Percentiles rank a stretch among this genome's conserved stretches.
Conservation (phyloP, 225 moss, liverwort and hornwort genomes). For the Anthoceros angustus region DNA sequence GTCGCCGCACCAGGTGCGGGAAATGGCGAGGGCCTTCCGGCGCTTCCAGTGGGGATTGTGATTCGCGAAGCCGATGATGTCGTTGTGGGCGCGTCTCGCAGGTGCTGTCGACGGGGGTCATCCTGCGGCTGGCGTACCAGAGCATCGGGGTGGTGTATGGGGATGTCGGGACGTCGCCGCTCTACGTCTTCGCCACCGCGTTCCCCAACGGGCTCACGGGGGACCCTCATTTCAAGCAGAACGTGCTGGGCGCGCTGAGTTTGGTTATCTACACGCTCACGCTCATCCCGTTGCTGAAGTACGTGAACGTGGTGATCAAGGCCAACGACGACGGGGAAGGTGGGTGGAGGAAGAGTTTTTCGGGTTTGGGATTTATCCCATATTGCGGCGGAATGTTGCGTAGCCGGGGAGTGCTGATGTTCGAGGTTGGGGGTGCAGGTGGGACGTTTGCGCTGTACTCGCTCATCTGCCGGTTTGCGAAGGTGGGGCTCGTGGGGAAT, state of each 20-base stretch:
- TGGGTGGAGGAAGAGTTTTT: no score
- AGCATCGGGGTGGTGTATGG: slow-evolving; percentile 56
- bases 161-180: slow-evolving; percentile 50
- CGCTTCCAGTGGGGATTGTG: no score
- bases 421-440: slow-evolving; percentile 12
- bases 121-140: slow-evolving; percentile 35
- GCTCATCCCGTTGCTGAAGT: slow-evolving; percentile 43
- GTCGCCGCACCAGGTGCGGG: no score
- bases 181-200: slow-evolving; percentile 42
- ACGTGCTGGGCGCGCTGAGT: slow-evolving; percentile 41
- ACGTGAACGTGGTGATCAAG: slow-evolving; percentile 40
- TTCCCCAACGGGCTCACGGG: slow-evolving; percentile 22
- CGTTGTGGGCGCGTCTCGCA: no score
- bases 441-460: slow-evolving; percentile 65
- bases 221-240: slow-evolving; percentile 20
- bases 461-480: slow-evolving; percentile 34
- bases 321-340: slow-evolving; percentile 56
- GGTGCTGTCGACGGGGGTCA: slow-evolving; percentile 21
- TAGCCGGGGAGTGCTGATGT: no score
- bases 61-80: no score
- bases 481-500: slow-evolving; percentile 30
- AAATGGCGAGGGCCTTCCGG: no score
- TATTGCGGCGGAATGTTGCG: no score
- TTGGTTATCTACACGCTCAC: slow-evolving; percentile 59
- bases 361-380: no score